These are phyloP conservation scores for Solanum etuberosum DNA, from an alignment of 257 asterid genomes.

Conservation along the genomic window DNA sequence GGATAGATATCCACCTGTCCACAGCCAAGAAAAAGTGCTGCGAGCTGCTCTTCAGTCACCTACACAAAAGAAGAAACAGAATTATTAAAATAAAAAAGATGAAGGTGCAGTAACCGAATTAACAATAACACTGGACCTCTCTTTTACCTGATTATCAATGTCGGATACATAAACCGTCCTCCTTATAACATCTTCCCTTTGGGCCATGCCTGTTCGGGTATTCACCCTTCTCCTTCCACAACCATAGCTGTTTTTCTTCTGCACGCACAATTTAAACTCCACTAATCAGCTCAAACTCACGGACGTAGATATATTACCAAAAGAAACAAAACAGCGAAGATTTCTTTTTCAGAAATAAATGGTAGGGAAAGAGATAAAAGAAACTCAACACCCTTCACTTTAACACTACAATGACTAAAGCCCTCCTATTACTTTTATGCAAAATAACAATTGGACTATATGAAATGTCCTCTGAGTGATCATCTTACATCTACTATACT, in stretches of 20 bases:
- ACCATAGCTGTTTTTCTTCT: conserved; percentile 24
- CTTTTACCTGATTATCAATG: conserved; percentile 49
- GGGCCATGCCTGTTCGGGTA: conserved; percentile 48
- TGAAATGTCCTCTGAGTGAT: not conserved
- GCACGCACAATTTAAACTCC: not conserved
- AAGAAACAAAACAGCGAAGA: not conserved
- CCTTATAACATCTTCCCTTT: conserved; percentile 41
- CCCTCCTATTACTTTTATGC: not conserved
- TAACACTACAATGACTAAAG: not conserved
- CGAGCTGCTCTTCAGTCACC: conserved; percentile 56
- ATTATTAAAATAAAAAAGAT: not conserved
- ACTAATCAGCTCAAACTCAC: not conserved
- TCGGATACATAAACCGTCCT: conserved; percentile 61
- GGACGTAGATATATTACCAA: not conserved
- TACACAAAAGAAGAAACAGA: conserved; percentile 1
- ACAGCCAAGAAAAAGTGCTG: conserved; percentile 42
- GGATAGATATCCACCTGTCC: conserved; percentile 36
- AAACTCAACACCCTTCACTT: not conserved
- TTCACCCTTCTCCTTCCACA: conserved; percentile 33
- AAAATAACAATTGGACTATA: not conserved
- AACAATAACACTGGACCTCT: not conserved
- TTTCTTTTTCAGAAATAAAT: not conserved
- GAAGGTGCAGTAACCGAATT: not conserved
- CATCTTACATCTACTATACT: not conserved
- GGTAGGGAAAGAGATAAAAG: not conserved